These are phyloP conservation scores for Marchantia paleacea DNA, from an alignment of 225 moss, liverwort and hornwort genomes.

Conservation along the genomic window DNA sequence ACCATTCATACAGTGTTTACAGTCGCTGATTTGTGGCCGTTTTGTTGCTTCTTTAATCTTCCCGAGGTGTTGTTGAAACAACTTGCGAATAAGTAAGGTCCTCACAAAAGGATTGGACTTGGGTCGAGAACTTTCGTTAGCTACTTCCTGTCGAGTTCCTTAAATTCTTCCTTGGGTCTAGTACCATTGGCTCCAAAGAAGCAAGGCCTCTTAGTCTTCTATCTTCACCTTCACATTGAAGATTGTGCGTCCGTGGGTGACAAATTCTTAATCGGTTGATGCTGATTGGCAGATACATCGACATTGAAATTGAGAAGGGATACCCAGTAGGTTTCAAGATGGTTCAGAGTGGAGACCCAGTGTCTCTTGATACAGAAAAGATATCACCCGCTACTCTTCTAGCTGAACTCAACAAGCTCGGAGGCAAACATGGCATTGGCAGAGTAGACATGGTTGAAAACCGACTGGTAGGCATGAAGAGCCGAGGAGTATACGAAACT, in stretches of 20 bases:
- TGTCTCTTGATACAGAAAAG: slow-evolving; percentile 49
- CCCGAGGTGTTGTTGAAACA: too few species aligned
- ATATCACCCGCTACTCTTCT: slow-evolving; percentile 76
- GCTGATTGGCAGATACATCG: slow-evolving; percentile 56
- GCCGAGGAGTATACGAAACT: slow-evolving; percentile 90
- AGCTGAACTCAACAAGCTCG: slow-evolving; percentile 60
- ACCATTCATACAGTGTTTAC: neutral
- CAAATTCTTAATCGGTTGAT: neutral
- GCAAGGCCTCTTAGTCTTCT: neutral
- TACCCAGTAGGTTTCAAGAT: slow-evolving; percentile 54
- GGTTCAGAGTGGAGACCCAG: slow-evolving; percentile 32
- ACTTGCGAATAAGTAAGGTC: neutral
- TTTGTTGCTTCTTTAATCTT: neutral
- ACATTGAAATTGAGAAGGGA: slow-evolving; percentile 73
- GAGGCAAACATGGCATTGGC: slow-evolving; percentile 79
- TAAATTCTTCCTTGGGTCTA: neutral
- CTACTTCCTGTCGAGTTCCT: neutral
- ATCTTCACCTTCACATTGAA: neutral
- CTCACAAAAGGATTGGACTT: neutral
- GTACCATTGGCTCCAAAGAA: neutral
- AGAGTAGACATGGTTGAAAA: slow-evolving; percentile 97
- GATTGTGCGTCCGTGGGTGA: neutral
- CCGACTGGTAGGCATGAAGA: slow-evolving; percentile 92
- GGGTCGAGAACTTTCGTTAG: too few species aligned
- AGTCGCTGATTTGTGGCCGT: neutral